phyloP scores from a whole-genome alignment of 1,284 basidiomycete species.

The Puccinia coronata region DNA sequence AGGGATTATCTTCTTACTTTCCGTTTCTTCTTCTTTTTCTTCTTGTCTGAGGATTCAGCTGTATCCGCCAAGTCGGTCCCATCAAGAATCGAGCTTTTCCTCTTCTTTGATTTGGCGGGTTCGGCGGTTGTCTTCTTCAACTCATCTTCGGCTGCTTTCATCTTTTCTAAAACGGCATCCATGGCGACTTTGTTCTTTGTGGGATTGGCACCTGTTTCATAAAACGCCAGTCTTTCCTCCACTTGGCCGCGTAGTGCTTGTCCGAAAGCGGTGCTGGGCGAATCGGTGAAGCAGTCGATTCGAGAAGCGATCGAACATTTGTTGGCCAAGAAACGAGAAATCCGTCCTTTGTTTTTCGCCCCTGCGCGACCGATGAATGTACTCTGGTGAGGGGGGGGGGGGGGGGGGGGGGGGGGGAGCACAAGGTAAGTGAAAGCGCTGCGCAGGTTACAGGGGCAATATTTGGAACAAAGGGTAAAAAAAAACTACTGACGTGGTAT shows the following conservation, averaged over 20 bases:
- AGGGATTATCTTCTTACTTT: slow-evolving; percentile 8
- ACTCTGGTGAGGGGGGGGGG: slow-evolving; percentile 51
- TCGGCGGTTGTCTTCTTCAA: slow-evolving; percentile 3
- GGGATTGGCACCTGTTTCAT: slow-evolving; percentile 64
- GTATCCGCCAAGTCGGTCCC: not conserved
- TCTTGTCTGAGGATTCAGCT: not conserved
- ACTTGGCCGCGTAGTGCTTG: slow-evolving; percentile 91
- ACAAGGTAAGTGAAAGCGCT: not conserved
- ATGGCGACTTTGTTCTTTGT: slow-evolving; percentile 47
- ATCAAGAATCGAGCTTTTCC: not conserved
- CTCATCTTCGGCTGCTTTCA: slow-evolving; percentile 32
- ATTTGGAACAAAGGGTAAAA: not conserved
- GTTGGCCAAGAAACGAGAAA: slow-evolving; percentile 96
- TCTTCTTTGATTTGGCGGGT: slow-evolving; percentile 22
- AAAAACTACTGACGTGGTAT: slow-evolving; percentile 66
- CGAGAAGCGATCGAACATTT: slow-evolving; percentile 97
- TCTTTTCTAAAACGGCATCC: slow-evolving; percentile 42
- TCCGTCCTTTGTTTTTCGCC: slow-evolving; percentile 94
- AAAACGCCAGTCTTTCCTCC: slow-evolving; percentile 92
- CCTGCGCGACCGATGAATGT: slow-evolving; percentile 94
- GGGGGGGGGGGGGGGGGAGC: too few relatives aligned
- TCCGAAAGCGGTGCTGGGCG: slow-evolving; percentile 88
- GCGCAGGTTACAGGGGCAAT: not conserved
- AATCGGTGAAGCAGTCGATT: slow-evolving; percentile 94
- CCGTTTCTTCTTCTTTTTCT: slow-evolving; percentile 32